A percentile compares a stretch with the other conserved stretches of the same genome.
phyloP scores from a whole-genome alignment of 2,329 filamentous ascomycete genomes.

The Fonsecaea multimorphosa region DNA sequence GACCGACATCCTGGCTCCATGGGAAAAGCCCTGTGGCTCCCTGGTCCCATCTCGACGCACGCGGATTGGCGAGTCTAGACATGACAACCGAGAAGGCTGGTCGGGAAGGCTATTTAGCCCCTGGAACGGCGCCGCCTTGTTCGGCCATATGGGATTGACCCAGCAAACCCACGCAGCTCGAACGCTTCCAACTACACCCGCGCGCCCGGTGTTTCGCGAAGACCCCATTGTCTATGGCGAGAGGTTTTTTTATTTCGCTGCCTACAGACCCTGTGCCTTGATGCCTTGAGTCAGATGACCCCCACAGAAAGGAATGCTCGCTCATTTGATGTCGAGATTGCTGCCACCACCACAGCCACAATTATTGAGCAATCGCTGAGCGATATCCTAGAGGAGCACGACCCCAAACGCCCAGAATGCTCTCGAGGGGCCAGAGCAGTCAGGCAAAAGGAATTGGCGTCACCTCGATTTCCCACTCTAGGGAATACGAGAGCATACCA shows the following conservation, averaged over 20 bases:
- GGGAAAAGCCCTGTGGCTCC: conserved; percentile 12
- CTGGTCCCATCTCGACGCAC: neutral
- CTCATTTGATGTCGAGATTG: conserved; percentile 9
- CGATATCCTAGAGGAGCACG: conserved; percentile 1
- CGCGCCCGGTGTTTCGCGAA: conserved; percentile 23
- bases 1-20: neutral
- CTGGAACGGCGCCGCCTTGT: conserved; percentile 9
- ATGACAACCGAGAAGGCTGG: conserved; percentile 9
- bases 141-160: conserved; percentile 16
- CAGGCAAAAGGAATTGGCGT: conserved; percentile 13
- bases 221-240: neutral
- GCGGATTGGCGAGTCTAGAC: conserved; percentile 1
- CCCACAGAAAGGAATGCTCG: neutral
- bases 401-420: neutral
- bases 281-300: conserved; percentile 28
- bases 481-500: neutral
- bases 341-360: conserved; percentile 15
- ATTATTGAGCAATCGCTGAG: neutral
- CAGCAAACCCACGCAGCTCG: neutral
- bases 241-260: conserved; percentile 15
- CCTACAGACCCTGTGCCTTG: conserved; percentile 17
- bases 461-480: conserved; percentile 1
- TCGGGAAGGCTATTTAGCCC: conserved; percentile 13
- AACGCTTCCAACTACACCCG: conserved; percentile 14
- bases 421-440: neutral